These are phyloP conservation scores for Plectosphaerella plurivora DNA, from an alignment of 2,329 filamentous ascomycete species.

Conservation along the genomic window DNA sequence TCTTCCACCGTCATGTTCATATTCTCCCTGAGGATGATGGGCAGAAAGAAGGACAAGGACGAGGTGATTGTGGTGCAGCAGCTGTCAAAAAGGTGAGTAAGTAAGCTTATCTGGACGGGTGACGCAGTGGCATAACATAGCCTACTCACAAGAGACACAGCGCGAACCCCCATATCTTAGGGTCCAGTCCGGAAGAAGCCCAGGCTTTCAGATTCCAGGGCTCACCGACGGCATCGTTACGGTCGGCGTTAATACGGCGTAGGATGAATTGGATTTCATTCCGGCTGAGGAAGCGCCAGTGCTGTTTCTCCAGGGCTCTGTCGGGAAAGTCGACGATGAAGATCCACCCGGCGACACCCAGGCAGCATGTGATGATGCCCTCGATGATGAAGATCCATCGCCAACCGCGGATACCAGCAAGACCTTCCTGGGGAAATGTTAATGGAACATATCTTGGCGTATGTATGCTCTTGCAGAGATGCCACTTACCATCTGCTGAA, in stretches of 20 bases:
- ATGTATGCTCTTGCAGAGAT: neutral
- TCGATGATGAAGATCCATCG: conserved; percentile 67
- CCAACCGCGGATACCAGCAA: conserved; percentile 56
- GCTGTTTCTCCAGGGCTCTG: conserved; percentile 41
- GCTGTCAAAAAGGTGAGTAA: neutral
- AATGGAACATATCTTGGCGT: too few species aligned
- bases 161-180: conserved; percentile 61
- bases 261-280: conserved; percentile 64
- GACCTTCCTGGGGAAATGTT: conserved; percentile 40
- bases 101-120: neutral
- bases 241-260: conserved; percentile 61
- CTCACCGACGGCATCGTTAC: conserved; percentile 59
- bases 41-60: conserved; percentile 49
- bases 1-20: conserved; percentile 21
- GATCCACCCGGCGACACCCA: conserved; percentile 51
- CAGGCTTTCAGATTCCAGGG: conserved; percentile 61
- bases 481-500: neutral
- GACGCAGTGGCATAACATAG: neutral
- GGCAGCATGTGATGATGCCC: conserved; percentile 62
- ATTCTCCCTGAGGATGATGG: conserved; percentile 44
- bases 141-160: conserved; percentile 19
- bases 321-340: conserved; percentile 81
- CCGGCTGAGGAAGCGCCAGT: conserved; percentile 52
- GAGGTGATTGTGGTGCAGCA: conserved; percentile 18
- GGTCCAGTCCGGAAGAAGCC: conserved; percentile 63